Base-by-base conservation (phyloP, 2,329 filamentous ascomycete species). In the Lachnum nothofagi region DNA sequence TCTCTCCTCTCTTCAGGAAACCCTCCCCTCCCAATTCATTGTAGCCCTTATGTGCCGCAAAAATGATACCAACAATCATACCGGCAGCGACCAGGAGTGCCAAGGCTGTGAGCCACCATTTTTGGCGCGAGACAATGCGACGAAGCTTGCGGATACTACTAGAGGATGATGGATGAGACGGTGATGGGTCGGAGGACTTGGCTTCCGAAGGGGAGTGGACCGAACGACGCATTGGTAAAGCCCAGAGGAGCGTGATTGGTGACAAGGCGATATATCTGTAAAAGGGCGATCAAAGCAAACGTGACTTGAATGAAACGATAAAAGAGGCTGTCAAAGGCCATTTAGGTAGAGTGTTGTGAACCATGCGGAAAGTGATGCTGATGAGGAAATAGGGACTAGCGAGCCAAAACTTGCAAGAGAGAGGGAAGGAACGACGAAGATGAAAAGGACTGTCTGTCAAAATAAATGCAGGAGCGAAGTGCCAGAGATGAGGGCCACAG, bases 21-120 rank as follows among this genome's bases (percentile, higher is more conserved):
- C 60, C 60, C 37, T 60, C 57, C 2, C 59, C 60, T 35, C 59
- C 58, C 24, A 59, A 52, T 19, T 55, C 43, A 20, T 54, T 46
- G 41, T 59, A 63, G 34, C 61, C 59, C 22, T 54, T 37, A 38
- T 63, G 62, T 16, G 55, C 47, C 25, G 44, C 52, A 45, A 58
- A 59, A 12, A 62, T 5, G 10, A 64, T 49, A 7, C 62, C 58
- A 24, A 59, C 33, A 19, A 57, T 40, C 20, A 40, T 40, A 24
- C 16, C 20, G 12, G 14, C 10, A 40, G 19, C 5, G 20, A 22
- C 22, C 19, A 40, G 8, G 3, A 40, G n/a, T 19, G 37, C 37
- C 14, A 40, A 19, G 20, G 37, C 37, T 19, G 20, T 10, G 22
- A 40, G 37, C 37, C 19, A 40, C 5, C 12, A 40, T 24, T 3